phyloP scores from a whole-genome alignment of 257 asterid genomes.

The Leonotis leonurus region DNA sequence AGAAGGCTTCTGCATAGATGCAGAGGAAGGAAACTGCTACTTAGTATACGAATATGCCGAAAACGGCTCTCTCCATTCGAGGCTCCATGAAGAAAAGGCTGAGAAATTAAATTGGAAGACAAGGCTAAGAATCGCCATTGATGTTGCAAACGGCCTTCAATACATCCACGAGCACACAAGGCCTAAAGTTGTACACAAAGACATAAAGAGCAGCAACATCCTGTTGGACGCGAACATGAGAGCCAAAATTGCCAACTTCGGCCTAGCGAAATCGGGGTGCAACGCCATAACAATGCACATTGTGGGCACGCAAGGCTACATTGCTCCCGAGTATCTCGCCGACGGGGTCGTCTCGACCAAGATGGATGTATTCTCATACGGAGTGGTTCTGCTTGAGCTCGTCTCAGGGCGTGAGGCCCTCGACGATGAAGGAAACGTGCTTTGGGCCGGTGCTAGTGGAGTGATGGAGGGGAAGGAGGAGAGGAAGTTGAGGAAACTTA shows the following conservation, averaged over 20 bases:
- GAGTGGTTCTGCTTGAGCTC: constrained; percentile 86
- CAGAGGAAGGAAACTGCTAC: constrained; percentile 75
- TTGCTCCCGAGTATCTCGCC: constrained; percentile 70
- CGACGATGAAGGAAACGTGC: constrained; percentile 49
- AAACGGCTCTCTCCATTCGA: constrained; percentile 71
- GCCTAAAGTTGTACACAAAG: constrained; percentile 89
- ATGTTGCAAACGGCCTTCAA: constrained; percentile 87
- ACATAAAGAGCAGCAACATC: constrained; percentile 85
- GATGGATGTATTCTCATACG: constrained; percentile 83
- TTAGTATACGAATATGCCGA: constrained; percentile 76
- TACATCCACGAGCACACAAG: constrained; percentile 97
- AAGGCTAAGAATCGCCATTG: constrained; percentile 62
- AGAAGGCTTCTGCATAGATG: constrained; percentile 90
- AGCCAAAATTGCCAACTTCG: constrained; percentile 90
- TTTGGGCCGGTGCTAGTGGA: constrained; percentile 42
- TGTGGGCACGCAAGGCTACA: constrained; percentile 93
- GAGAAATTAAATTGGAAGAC: constrained; percentile 67
- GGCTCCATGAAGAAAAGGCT: constrained; percentile 54
- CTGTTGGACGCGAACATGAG: constrained; percentile 82
- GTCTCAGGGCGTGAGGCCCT: constrained; percentile 63
- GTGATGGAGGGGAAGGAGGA: constrained; percentile 50
- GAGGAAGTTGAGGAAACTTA: constrained; percentile 35
- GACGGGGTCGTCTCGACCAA: constrained; percentile 81
- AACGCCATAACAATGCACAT: constrained; percentile 97
- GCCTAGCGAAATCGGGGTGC: constrained; percentile 84